phyloP scores from a whole-genome alignment of 1,284 basidiomycete genomes.

The Moesziomyces antarcticus region DNA sequence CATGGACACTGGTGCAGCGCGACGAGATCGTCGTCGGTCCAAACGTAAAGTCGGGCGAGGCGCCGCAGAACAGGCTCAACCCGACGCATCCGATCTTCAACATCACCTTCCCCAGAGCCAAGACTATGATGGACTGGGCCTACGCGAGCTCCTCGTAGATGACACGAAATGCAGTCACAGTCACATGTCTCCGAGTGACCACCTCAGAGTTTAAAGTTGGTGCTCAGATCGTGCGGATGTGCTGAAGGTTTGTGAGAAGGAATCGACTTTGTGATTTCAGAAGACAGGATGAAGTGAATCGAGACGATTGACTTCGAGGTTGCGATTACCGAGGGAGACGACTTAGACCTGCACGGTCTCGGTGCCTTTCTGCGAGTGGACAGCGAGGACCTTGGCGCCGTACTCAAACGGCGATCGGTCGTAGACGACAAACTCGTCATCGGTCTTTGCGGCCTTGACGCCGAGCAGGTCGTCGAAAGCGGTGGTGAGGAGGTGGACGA shows the following conservation, averaged over 20 bases:
- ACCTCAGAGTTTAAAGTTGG: too few species aligned
- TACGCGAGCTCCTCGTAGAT: conserved; percentile 15
- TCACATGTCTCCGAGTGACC: too few species aligned
- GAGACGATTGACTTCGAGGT: too few species aligned
- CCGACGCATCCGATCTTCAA: conserved; percentile 63
- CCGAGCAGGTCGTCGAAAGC: conserved; percentile 76
- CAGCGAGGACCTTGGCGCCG: conserved; percentile 74
- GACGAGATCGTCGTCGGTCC: conserved; percentile 30
- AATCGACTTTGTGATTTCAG: too few species aligned
- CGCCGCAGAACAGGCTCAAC: conserved; percentile 35
- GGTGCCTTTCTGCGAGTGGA: conserved; percentile 60
- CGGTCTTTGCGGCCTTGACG: conserved; percentile 66
- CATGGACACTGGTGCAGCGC: conserved; percentile 38
- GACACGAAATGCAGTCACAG: too few species aligned
- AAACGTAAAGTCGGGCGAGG: conserved; percentile 9
- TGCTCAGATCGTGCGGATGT: too few species aligned
- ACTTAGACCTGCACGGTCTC: conserved; percentile 41
- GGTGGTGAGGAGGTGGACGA: conserved; percentile 74
- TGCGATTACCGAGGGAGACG: too few species aligned
- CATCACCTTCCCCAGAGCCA: conserved; percentile 49
- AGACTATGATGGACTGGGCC: conserved; percentile 58
- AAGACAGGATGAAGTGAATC: too few species aligned
- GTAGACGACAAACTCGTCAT: conserved; percentile 76
- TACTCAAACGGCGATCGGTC: conserved; percentile 73
- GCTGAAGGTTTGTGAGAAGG: too few species aligned